These are phyloP conservation scores for Penicillium macrosclerotiorum DNA, from an alignment of 495 filamentous ascomycete genomes.

Conservation along the genomic window DNA sequence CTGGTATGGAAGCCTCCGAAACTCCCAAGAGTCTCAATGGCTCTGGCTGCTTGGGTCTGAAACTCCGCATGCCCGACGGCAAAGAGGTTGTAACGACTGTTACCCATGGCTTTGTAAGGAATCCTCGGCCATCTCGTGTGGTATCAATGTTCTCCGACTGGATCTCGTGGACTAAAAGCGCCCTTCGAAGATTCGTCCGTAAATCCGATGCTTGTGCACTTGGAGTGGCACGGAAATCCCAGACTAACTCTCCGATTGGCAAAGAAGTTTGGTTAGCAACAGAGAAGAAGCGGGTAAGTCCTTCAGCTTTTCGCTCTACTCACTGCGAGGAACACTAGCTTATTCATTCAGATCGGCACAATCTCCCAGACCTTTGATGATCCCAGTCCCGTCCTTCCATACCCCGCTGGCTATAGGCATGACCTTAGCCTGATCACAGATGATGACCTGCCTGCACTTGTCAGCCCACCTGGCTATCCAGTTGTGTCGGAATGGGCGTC, in stretches of 20 bases:
- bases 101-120: slow-evolving; percentile 10
- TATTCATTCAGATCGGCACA: neutral
- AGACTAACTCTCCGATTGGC: slow-evolving; percentile 8
- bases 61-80: slow-evolving; percentile 2
- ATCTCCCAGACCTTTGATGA: slow-evolving; percentile 3
- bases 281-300: slow-evolving; percentile 1
- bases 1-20: too few relatives aligned
- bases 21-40: neutral
- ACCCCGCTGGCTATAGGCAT: slow-evolving; percentile 12
- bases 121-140: too few relatives aligned
- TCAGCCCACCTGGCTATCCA: slow-evolving; percentile 17
- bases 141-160: too few relatives aligned
- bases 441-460: slow-evolving; percentile 4
- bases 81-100: slow-evolving; percentile 10
- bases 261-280: slow-evolving; percentile 10
- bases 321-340: too few relatives aligned
- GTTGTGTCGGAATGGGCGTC: slow-evolving; percentile 10
- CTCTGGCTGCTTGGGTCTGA: slow-evolving; percentile 9
- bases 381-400: slow-evolving; percentile 8
- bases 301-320: too few relatives aligned
- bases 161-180: too few relatives aligned
- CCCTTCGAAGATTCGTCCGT: too few relatives aligned
- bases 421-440: slow-evolving; percentile 12
- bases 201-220: neutral
- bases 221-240: neutral